Evolutionary conservation across 2,329 filamentous ascomycete genomes (phyloP), one percentile per base, ranked within the genome.

Genomic region (Thielaviopsis populi): DNA sequence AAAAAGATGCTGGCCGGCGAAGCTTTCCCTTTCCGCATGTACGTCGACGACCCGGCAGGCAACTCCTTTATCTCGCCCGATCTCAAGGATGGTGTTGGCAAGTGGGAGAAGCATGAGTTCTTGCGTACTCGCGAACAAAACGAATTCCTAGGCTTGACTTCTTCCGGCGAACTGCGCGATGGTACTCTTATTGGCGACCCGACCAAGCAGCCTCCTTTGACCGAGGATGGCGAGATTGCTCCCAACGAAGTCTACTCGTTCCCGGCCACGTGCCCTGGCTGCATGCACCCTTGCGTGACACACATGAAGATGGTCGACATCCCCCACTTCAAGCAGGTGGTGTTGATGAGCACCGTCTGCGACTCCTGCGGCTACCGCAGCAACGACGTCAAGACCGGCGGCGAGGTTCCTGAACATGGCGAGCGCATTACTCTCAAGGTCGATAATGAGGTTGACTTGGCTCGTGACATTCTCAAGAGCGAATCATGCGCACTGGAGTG

Each of bases 241-340:
- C 89, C 88, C 68, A 88, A 95, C 73, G 87, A 96, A 73, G 88
- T 96, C 33, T 97, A 97, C 78, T 86, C 85, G 66, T 94, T 99
- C 76, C 92, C 92, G 2, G 87, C 91, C 6, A 88, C 85, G 65
- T 99, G 94, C 74, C 94, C 94, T 0, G 92, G 89, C 67, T 99
- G 94, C 78, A 85, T 86, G 71, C 88, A 88, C 74, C 77, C 84
- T 3, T 96, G 91, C 75, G 84, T 85, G 3, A 95, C 95, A 10
- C 91, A 96, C 75, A 96, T 96, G 90, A 96, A 96, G 79, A 95
- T 96, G 86, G 90, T 97, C 65, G 90, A 95, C 70, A 96, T 99
- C 67, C 94, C 94, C 0, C 88, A 96, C 76, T 99, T 99, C 78
- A 95, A 96, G 76, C 89, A 97, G 72, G 94, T 99, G 2, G 86